phyloP scores from a whole-genome alignment of 192 early-diverging fungal species.

The Radiomyces spectabilis region DNA sequence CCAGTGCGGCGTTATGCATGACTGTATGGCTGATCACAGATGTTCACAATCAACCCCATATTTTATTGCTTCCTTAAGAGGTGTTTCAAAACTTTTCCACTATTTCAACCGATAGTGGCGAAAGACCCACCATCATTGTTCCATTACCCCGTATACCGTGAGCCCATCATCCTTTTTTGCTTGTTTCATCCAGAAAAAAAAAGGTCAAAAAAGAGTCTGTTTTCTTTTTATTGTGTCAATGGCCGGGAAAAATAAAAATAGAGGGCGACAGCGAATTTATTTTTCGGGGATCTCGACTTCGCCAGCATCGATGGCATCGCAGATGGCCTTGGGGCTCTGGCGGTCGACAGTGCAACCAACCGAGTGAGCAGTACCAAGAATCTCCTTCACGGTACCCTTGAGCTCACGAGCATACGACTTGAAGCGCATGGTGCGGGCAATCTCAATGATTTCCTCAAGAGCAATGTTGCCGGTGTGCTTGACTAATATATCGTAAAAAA shows the following conservation, averaged over 20 bases:
- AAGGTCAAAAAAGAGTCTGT: not conserved
- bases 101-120: too few relatives aligned
- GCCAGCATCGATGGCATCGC: constrained; percentile 78
- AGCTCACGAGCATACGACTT: constrained; percentile 95
- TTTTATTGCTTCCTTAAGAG: too few relatives aligned
- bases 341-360: constrained; percentile 99
- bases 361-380: constrained; percentile 90
- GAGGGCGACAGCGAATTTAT: not conserved
- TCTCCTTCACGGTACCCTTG: constrained; percentile 92
- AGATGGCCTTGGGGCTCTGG: constrained; percentile 82
- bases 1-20: too few relatives aligned
- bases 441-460: constrained; percentile 88
- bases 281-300: constrained; percentile 62
- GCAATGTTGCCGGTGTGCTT: constrained; percentile 95
- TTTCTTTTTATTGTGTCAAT: not conserved
- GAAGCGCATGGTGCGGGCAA: constrained; percentile 92
- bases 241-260: not conserved
- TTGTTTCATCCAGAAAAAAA: not conserved
- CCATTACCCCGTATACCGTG: too few relatives aligned
- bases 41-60: too few relatives aligned
- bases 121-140: too few relatives aligned
- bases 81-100: too few relatives aligned
- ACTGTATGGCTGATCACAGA: too few relatives aligned
- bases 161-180: too few relatives aligned
- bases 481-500: constrained; percentile 35